Conservation (phyloP, 2,329 filamentous ascomycete genomes). For the Aspergillaceae sp. region DNA sequence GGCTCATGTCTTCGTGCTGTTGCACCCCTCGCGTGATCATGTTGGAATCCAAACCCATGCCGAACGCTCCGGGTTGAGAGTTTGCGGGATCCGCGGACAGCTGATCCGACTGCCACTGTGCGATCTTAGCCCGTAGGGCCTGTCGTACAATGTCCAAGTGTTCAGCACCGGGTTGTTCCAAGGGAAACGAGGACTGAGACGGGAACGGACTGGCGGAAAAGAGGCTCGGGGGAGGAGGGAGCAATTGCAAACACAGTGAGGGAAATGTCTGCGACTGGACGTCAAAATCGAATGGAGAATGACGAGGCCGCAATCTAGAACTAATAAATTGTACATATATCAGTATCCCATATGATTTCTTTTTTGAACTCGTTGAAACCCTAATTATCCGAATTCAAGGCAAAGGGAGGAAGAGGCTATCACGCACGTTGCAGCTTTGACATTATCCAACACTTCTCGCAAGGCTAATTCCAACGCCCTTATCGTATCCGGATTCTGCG, state of each 20-base stretch:
- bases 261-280: constrained; percentile 79
- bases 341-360: neutral
- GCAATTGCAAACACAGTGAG: constrained; percentile 69
- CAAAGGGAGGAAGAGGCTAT: neutral
- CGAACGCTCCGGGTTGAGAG: constrained; percentile 35
- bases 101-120: constrained; percentile 51
- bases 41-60: constrained; percentile 23
- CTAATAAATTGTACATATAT: constrained; percentile 18
- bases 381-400: neutral
- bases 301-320: constrained; percentile 33
- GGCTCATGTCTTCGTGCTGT: constrained; percentile 59
- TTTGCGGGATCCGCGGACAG: constrained; percentile 21
- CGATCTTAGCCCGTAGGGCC: constrained; percentile 60
- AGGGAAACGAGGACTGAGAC: constrained; percentile 70
- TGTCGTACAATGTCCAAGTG: constrained; percentile 64
- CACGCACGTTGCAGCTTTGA: constrained; percentile 72
- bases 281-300: constrained; percentile 65
- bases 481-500: constrained; percentile 69
- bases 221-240: constrained; percentile 71
- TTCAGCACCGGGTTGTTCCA: constrained; percentile 62
- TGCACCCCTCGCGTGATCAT: constrained; percentile 43
- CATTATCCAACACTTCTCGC: constrained; percentile 69
- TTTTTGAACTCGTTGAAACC: no score
- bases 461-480: constrained; percentile 77
- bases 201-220: constrained; percentile 74